Percentiles rank a stretch among this genome's conserved stretches.
phyloP scores from a whole-genome alignment of 129 eudicot genomes.

The Ambrosia artemisiifolia region DNA sequence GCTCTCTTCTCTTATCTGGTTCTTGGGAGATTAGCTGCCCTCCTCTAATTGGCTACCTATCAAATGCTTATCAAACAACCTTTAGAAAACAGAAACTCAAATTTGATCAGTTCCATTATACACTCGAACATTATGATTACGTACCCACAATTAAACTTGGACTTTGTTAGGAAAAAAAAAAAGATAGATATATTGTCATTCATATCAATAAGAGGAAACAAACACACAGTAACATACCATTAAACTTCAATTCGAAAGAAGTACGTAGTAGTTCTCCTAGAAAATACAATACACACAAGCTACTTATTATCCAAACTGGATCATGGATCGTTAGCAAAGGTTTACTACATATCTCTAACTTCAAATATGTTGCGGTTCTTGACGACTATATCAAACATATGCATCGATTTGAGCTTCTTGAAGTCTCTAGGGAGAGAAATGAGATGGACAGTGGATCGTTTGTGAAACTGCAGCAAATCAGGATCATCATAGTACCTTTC shows the following conservation, averaged over 20 bases:
- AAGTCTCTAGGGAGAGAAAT: slow-evolving; percentile 87
- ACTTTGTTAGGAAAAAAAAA: slow-evolving; percentile 17
- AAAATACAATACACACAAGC: slow-evolving; percentile 10
- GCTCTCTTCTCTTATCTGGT: no score
- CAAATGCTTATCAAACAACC: not conserved
- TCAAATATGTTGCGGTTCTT: slow-evolving; percentile 84
- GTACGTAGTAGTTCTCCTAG: not conserved
- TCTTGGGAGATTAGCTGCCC: no score
- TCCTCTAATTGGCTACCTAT: no score
- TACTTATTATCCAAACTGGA: not conserved
- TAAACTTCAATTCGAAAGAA: not conserved
- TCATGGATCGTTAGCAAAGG: not conserved
- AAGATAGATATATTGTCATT: slow-evolving; percentile 4
- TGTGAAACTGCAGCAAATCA: slow-evolving; percentile 72
- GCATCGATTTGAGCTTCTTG: slow-evolving; percentile 54
- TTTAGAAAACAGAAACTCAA: slow-evolving; percentile 5
- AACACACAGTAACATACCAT: slow-evolving; percentile 12
- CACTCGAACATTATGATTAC: not conserved
- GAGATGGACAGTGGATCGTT: slow-evolving; percentile 73
- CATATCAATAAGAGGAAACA: not conserved
- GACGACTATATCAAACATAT: slow-evolving; percentile 71
- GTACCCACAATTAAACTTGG: slow-evolving; percentile 15
- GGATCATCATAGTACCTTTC: no score
- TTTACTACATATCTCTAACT: slow-evolving; percentile 50
- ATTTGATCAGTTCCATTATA: not conserved